A percentile compares a stretch with the other conserved stretches of the same genome.
These are phyloP conservation scores for Suillus fuscotomentosus DNA, from an alignment of 768 basidiomycete species.

Conservation along the genomic window DNA sequence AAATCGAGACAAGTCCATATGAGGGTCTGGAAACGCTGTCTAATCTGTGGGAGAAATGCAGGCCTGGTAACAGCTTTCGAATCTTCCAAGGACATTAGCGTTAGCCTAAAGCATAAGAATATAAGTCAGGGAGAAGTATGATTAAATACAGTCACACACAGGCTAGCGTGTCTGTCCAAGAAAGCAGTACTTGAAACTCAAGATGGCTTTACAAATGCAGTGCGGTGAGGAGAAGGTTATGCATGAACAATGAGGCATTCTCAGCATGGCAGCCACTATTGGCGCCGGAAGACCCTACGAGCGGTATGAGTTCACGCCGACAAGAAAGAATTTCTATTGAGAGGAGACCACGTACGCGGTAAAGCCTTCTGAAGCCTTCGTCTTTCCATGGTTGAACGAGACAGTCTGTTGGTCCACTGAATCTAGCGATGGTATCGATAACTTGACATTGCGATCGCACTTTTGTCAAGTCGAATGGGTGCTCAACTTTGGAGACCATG, in stretches of 20 bases:
- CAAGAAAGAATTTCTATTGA: neutral
- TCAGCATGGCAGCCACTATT: constrained; percentile 91
- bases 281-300: constrained; percentile 87
- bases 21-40: too few species aligned
- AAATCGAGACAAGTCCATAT: constrained; percentile 85
- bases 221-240: constrained; percentile 18
- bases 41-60: too few species aligned
- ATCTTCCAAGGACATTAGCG: constrained; percentile 57
- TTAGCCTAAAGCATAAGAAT: constrained; percentile 32
- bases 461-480: constrained; percentile 95
- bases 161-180: constrained; percentile 7
- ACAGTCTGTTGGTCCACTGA: constrained; percentile 87
- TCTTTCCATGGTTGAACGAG: constrained; percentile 74
- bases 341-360: constrained; percentile 60
- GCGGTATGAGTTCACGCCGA: constrained; percentile 4
- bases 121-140: constrained; percentile 19
- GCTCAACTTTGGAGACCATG: constrained; percentile 88
- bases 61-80: constrained; percentile 28
- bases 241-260: constrained; percentile 69
- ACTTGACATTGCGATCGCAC: constrained; percentile 92
- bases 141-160: constrained; percentile 3
- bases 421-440: constrained; percentile 60
- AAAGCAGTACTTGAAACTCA: constrained; percentile 4
- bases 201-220: constrained; percentile 9
- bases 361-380: constrained; percentile 84